Conservation (phyloP, 352 stramenopile genomes). For the Hyaloperonospora arabidopsidis region DNA sequence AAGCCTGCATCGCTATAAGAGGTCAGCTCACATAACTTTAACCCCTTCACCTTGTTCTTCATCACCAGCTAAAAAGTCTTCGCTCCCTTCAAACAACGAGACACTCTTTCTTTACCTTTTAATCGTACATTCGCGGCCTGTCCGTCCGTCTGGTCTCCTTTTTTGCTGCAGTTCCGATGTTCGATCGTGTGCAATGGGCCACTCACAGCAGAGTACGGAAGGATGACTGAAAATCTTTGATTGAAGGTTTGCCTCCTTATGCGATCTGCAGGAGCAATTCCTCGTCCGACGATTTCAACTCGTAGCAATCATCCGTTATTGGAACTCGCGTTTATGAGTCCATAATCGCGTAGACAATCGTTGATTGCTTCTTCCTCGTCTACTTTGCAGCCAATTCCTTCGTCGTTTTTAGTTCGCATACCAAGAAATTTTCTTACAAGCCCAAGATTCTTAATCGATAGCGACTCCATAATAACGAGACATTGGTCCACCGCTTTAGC, state of each 20-base stretch:
- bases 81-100: too few relatives aligned
- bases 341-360: not conserved
- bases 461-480: too few relatives aligned
- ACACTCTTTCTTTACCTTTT: too few relatives aligned
- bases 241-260: not conserved
- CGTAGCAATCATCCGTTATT: not conserved
- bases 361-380: conserved; percentile 5
- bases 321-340: not conserved
- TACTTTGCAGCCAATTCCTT: conserved; percentile 1
- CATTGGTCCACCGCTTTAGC: too few relatives aligned
- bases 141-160: too few relatives aligned
- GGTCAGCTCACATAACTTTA: not conserved
- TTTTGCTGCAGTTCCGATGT: too few relatives aligned
- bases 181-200: too few relatives aligned
- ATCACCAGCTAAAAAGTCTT: too few relatives aligned
- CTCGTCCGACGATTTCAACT: not conserved
- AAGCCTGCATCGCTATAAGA: not conserved
- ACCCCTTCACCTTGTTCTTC: too few relatives aligned
- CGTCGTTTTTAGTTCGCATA: conserved; percentile 15
- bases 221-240: not conserved
- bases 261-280: not conserved
- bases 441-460: conserved; percentile 27
- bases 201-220: not conserved
- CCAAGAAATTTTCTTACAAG: conserved; percentile 18
- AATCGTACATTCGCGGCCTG: too few relatives aligned